Evolutionary conservation across 768 basidiomycete genomes (phyloP), one percentile per base, ranked within the genome.

Genomic region (Pulveroboletus sp.): DNA sequence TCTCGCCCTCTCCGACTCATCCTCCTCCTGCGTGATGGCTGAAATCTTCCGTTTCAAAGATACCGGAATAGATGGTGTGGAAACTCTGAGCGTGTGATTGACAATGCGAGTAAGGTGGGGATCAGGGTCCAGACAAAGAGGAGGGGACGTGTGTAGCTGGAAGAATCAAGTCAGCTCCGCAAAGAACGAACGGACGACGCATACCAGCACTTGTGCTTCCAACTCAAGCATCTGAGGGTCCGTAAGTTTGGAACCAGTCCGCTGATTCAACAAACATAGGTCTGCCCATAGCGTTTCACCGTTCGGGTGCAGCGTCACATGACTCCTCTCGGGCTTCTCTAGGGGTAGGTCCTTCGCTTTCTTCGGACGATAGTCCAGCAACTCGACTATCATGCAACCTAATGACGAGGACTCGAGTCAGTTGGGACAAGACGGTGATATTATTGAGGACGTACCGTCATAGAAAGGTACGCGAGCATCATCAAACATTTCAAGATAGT

Each of bases 331-430:
- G 2, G 83, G 81, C 54, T 75, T 78, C 58, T 78, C 81, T 13
- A 78, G 74, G 0, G 73, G 62, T n/a, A 77, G 72, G 29, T 88
- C 84, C 49, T 78, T 82, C 46, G 63, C 65, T 61, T 71, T 76
- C 47, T 77, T 74, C 7, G 82, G 80, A 10, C 88, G 77, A 60
- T 87, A 86, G 62, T 93, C 89, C 30, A 86, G 72, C 22, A 92
- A 75, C 63, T 93, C 89, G 2, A 91, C 90, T 50, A 93, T 76
- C 78, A 93, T 82, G 59, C 88, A 89, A 31, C 90, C 90, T 93
- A 45, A 6, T 23, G 30, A 37, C 47, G 44, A 44, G 35, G 32
- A 44, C 32, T 22, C 34, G 24, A 50, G 36, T 50, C 43, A 23
- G 41, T 16, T n/a, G 14, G 34, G 30, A n/a, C n/a, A 44, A 20